Evolutionary conservation across 768 basidiomycete genomes (phyloP), one percentile per base, ranked within the genome.

Genomic region (Sporobolomyces pararoseus): DNA sequence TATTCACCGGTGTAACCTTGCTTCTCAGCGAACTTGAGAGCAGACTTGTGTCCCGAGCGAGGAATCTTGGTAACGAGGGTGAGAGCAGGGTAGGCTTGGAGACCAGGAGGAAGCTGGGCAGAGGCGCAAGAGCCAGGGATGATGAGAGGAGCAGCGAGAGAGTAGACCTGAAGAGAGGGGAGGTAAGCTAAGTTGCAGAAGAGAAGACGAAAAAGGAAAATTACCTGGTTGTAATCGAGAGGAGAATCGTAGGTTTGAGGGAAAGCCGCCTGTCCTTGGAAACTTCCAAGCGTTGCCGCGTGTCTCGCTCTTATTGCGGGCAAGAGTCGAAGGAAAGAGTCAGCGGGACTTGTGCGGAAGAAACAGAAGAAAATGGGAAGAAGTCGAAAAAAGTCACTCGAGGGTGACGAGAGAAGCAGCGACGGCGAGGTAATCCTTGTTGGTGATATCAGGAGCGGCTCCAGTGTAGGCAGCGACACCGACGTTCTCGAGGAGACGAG

Each of bases 401-500:
- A 65, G 46, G 17, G 63, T 65, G 29, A 65, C 31, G 53, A 70
- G 55, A 17, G 63, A 65, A 17, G 34, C 69, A 21, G 69, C 69
- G 16, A 58, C 69, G 16, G 63, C 57, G 25, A 70, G 63, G 69
- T 65, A 70, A 1, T 34, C 68, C 37, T 51, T 37, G n/a, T 47
- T 27, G 7, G 32, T 19, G 52, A 70, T 61, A 42, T 65, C 69
- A 35, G 58, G 37, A 2, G 63, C 69, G 16, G 69, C 69, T 46
- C 64, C 63, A 6, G 42, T 5, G 63, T 65, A 55, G 19, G 53
- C 62, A 27, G 62, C 62, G 50, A 39, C 62, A 52, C 50, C 68
- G 51, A 70, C 63, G 47, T 64, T 64, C 63, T 69, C 68, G 57
- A 69, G 63, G 42, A 69, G 62, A 32, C 63, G 62, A 19, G 66